Evolutionary conservation across 73 alveolate species (phyloP).

Genomic region (Paramecium octaurelia): DNA sequence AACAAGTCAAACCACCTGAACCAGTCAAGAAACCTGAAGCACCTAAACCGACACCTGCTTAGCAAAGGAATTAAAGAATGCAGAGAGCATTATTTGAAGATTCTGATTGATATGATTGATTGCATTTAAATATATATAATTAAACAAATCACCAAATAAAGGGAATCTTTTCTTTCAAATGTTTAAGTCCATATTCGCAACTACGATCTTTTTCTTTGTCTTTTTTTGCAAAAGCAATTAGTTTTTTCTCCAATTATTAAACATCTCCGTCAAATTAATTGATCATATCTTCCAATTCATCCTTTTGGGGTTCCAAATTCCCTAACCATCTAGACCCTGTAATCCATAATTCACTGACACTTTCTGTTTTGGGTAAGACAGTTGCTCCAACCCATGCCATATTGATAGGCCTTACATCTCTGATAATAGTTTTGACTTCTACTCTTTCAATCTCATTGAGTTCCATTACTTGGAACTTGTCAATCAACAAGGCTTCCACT

Average conservation of each 20-base stretch:
- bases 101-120: neutral
- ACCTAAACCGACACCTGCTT: slow-evolving; percentile 7
- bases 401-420: slow-evolving; percentile 54
- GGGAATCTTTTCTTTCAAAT: slow-evolving; percentile 57
- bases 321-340: slow-evolving; percentile 56
- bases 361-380: slow-evolving; percentile 55
- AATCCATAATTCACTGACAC: slow-evolving; percentile 56
- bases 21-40: slow-evolving; percentile 8
- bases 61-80: neutral
- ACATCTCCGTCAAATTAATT: slow-evolving; percentile 60
- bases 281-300: slow-evolving; percentile 50
- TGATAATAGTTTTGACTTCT: slow-evolving; percentile 49
- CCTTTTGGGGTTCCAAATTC: slow-evolving; percentile 32
- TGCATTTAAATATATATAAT: neutral
- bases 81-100: slow-evolving; percentile 29
- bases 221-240: slow-evolving; percentile 18
- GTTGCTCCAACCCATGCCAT: slow-evolving; percentile 64
- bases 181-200: slow-evolving; percentile 56
- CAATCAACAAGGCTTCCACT: slow-evolving; percentile 40
- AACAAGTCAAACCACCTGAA: neutral
- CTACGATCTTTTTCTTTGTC: slow-evolving; percentile 61
- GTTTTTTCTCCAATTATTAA: slow-evolving; percentile 11
- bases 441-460: slow-evolving; percentile 56
- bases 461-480: slow-evolving; percentile 22
- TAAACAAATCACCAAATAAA: slow-evolving; percentile 52